Evolutionary conservation across 1,284 basidiomycete species (phyloP).

Genomic region (Leccinum fuscescens): DNA sequence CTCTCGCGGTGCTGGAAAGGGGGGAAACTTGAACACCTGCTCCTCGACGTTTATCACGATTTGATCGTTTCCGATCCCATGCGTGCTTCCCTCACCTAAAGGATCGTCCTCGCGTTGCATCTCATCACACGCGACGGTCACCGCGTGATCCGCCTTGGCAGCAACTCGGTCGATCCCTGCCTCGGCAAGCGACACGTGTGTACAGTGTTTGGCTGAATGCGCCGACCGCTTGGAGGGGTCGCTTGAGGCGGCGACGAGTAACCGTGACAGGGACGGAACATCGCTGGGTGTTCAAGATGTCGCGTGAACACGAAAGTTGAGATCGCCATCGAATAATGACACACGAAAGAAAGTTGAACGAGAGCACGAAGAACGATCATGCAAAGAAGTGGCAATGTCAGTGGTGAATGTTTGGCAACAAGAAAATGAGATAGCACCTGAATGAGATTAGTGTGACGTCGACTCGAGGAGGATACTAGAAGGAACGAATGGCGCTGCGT

Average conservation of each 20-base stretch:
- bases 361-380: background rate
- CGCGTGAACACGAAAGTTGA: background rate
- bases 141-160: slow-evolving; percentile 65
- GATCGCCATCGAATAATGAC: background rate
- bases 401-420: background rate
- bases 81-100: background rate
- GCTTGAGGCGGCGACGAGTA: slow-evolving; percentile 78
- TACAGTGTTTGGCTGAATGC: slow-evolving; percentile 61
- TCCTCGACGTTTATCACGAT: slow-evolving; percentile 2
- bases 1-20: slow-evolving; percentile 43
- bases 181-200: slow-evolving; percentile 79
- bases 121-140: slow-evolving; percentile 68
- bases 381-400: slow-evolving; percentile 6
- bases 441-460: slow-evolving; percentile 96
- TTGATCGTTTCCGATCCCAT: background rate
- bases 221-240: slow-evolving; percentile 62
- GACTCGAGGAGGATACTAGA: slow-evolving; percentile 86
- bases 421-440: slow-evolving; percentile 47
- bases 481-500: background rate
- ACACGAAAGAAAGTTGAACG: background rate
- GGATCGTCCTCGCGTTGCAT: slow-evolving; percentile 46
- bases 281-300: slow-evolving; percentile 47
- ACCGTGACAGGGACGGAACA: slow-evolving; percentile 92
- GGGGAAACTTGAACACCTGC: slow-evolving; percentile 37
- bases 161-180: slow-evolving; percentile 82